A percentile compares a stretch with the other conserved stretches of the same genome.
Conservation (phyloP, 192 early-diverging fungal species). For the Rhizoclosmatium sp. region DNA sequence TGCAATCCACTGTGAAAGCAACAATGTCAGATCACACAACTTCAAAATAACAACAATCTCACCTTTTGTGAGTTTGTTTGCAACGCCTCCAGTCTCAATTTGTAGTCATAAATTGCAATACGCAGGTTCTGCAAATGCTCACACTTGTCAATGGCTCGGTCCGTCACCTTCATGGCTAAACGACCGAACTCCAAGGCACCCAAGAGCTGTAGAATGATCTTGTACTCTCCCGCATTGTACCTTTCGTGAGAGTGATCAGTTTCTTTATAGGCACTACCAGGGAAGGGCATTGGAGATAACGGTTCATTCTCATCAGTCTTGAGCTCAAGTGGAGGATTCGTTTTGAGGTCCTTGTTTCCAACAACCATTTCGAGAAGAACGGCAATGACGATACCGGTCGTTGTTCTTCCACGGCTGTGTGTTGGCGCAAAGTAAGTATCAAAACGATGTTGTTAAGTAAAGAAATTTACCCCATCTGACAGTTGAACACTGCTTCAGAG, state of each 20-base stretch:
- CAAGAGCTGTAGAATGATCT: conserved; percentile 63
- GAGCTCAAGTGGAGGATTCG: neutral
- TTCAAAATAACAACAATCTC: neutral
- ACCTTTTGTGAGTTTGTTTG: conserved; percentile 39
- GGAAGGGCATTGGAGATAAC: conserved; percentile 18
- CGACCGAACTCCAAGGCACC: conserved; percentile 69
- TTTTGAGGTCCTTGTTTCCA: conserved; percentile 41
- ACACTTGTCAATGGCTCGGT: conserved; percentile 67
- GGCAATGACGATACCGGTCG: conserved; percentile 65
- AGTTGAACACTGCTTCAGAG: conserved; percentile 67
- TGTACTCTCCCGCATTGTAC: conserved; percentile 64
- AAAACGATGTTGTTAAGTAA: neutral
- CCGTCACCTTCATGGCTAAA: conserved; percentile 64
- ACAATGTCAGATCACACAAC: neutral
- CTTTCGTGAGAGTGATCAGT: conserved; percentile 32
- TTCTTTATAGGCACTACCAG: conserved; percentile 31
- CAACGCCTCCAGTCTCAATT: conserved; percentile 57
- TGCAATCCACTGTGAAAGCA: conserved; percentile 43
- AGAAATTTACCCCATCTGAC: conserved; percentile 67
- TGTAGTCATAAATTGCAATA: conserved; percentile 66
- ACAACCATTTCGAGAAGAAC: conserved; percentile 65
- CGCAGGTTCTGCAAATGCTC: conserved; percentile 75
- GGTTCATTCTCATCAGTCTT: conserved; percentile 8
- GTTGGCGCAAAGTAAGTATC: neutral
- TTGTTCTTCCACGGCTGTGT: conserved; percentile 64